Evolutionary conservation across 2,329 filamentous ascomycete genomes (phyloP).

Genomic region (Apiospora malaysiana): DNA sequence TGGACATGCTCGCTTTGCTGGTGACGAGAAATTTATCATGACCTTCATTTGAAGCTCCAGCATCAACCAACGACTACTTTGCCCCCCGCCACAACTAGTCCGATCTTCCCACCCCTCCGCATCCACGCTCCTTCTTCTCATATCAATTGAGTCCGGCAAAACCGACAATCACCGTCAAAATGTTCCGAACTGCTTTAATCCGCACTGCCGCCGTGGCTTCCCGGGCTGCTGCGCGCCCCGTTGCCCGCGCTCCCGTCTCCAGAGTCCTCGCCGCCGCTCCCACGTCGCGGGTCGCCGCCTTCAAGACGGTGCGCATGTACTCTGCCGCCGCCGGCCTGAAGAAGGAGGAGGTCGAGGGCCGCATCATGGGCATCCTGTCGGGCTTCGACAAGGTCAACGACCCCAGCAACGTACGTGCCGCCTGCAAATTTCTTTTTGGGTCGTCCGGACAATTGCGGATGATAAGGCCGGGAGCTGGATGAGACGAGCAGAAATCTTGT

Average conservation of each 20-base stretch:
- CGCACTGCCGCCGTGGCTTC: conserved; percentile 71
- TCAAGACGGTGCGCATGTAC: conserved; percentile 81
- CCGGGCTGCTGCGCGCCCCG: conserved; percentile 63
- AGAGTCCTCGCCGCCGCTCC: conserved; percentile 63
- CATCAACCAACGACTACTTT: conserved; percentile 22
- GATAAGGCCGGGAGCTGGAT: background rate
- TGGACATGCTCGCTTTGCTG: conserved; percentile 2
- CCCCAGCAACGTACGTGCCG: conserved; percentile 61
- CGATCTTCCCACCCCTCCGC: conserved; percentile 19
- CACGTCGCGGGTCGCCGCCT: conserved; percentile 63
- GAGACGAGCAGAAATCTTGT: background rate
- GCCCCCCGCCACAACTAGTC: conserved; percentile 16
- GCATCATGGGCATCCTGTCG: conserved; percentile 90
- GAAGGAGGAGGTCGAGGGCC: conserved; percentile 85
- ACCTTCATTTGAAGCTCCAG: conserved; percentile 32
- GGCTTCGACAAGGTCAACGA: conserved; percentile 96
- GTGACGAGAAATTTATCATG: conserved; percentile 45
- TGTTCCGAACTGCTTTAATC: conserved; percentile 90
- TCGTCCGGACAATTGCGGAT: background rate
- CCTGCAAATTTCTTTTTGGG: background rate
- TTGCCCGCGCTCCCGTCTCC: conserved; percentile 56
- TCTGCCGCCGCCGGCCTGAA: conserved; percentile 79
- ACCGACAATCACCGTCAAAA: conserved; percentile 51
- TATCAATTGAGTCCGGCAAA: conserved; percentile 24
- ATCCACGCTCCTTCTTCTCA: conserved; percentile 22